Conservation (phyloP, 225 moss, liverwort and hornwort species). For the Lunularia cruciata region DNA sequence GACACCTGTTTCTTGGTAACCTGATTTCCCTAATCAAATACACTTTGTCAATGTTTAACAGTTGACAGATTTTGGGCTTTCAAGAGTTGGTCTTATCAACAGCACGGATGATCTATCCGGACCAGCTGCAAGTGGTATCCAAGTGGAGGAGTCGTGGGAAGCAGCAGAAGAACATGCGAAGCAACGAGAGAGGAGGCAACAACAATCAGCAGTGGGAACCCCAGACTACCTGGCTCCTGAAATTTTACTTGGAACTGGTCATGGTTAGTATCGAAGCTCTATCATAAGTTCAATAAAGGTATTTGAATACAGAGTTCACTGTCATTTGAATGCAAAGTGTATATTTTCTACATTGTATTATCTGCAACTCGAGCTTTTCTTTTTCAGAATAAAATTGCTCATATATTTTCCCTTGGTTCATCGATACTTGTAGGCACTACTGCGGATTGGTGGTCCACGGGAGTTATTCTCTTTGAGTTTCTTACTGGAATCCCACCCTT, state of each 20-base stretch:
- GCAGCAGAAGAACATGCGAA: conserved; percentile 63
- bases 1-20: too few relatives aligned
- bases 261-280: conserved; percentile 56
- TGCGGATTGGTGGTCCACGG: conserved; percentile 99
- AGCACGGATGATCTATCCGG: conserved; percentile 99
- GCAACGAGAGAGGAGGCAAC: conserved; percentile 91
- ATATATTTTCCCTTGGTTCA: not conserved
- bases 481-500: conserved; percentile 97
- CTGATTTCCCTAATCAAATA: too few relatives aligned
- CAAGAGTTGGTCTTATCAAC: conserved; percentile 99
- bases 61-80: conserved; percentile 99
- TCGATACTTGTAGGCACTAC: conserved; percentile 68
- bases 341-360: too few relatives aligned
- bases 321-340: too few relatives aligned
- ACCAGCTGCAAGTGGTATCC: conserved; percentile 70
- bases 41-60: conserved; percentile 40
- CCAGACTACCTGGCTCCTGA: conserved; percentile 99
- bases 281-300: not conserved
- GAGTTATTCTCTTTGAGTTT: conserved; percentile 95
- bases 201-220: conserved; percentile 96
- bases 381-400: not conserved
- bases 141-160: conserved; percentile 71
- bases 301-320: not conserved
- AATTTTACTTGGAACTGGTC: conserved; percentile 95
- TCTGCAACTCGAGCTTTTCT: not conserved